Evolutionary conservation across 495 filamentous ascomycete genomes (phyloP).

Genomic region (Lasiosphaeria ovina): DNA sequence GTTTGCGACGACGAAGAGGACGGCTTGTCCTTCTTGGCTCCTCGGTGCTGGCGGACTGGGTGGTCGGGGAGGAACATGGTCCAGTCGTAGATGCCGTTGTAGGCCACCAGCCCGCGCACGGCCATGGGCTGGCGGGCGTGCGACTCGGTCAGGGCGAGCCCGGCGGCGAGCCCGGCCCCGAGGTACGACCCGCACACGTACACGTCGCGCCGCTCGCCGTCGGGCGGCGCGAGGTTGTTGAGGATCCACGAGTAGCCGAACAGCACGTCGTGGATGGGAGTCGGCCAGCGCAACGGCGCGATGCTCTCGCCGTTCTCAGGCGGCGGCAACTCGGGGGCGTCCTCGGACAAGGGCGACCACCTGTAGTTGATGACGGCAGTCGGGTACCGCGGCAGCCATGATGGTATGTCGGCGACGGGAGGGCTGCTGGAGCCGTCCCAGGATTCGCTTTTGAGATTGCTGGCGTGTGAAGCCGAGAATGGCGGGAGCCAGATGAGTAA

Average conservation of each 20-base stretch:
- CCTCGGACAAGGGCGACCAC: conserved; percentile 24
- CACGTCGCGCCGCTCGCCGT: conserved; percentile 31
- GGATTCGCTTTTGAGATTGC: background rate
- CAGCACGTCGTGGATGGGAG: conserved; percentile 47
- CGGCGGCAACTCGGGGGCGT: conserved; percentile 1
- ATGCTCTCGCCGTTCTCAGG: background rate
- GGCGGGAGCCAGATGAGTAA: conserved; percentile 40
- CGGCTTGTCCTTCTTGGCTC: background rate
- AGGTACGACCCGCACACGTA: conserved; percentile 52
- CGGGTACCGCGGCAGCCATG: conserved; percentile 31
- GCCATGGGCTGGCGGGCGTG: conserved; percentile 33
- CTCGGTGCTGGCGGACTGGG: conserved; percentile 26
- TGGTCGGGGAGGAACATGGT: conserved; percentile 48
- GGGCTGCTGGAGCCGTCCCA: conserved; percentile 1
- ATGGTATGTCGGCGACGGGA: conserved; percentile 22
- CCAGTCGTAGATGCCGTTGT: conserved; percentile 57
- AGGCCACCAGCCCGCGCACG: conserved; percentile 45
- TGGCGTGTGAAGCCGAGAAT: conserved; percentile 14
- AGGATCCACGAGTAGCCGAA: conserved; percentile 47
- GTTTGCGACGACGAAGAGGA: too few relatives aligned
- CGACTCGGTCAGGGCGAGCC: conserved; percentile 49
- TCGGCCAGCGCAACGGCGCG: conserved; percentile 41
- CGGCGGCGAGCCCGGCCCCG: conserved; percentile 47
- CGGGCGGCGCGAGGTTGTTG: conserved; percentile 31
- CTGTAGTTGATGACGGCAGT: conserved; percentile 44